Percentiles rank a stretch among this genome's conserved stretches.
These are phyloP conservation scores for Pleurotus ostreatus DNA, from an alignment of 768 basidiomycete genomes.

Conservation along the genomic window DNA sequence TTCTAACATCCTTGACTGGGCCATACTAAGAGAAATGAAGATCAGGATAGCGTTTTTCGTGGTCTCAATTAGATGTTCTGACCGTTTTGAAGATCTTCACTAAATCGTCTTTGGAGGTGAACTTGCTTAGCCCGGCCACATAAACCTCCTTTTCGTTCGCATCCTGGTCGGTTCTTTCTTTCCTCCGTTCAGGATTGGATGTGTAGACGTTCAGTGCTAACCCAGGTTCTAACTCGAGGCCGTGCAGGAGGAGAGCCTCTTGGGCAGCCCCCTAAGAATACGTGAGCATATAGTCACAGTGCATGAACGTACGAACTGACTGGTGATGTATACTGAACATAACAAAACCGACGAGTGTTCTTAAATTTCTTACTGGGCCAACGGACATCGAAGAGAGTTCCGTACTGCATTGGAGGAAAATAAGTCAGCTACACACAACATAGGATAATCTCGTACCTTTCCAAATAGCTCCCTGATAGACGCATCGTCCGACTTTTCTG, in stretches of 20 bases:
- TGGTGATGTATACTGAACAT: slow-evolving; percentile 85
- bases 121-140: slow-evolving; percentile 80
- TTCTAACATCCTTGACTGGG: slow-evolving; percentile 71
- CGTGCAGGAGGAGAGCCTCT: slow-evolving; percentile 76
- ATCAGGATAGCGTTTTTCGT: background rate
- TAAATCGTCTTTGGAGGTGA: slow-evolving; percentile 73
- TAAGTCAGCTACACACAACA: background rate
- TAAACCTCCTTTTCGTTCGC: slow-evolving; percentile 85
- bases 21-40: slow-evolving; percentile 58
- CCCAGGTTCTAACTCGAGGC: slow-evolving; percentile 67
- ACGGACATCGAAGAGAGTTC: slow-evolving; percentile 87
- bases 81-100: slow-evolving; percentile 76
- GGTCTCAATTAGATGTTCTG: slow-evolving; percentile 18
- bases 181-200: slow-evolving; percentile 87
- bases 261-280: slow-evolving; percentile 58
- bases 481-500: slow-evolving; percentile 76
- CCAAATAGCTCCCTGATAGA: slow-evolving; percentile 74
- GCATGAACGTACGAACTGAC: slow-evolving; percentile 39
- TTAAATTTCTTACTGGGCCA: slow-evolving; percentile 99
- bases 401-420: slow-evolving; percentile 55
- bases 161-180: slow-evolving; percentile 85
- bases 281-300: background rate
- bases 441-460: slow-evolving; percentile 45
- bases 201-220: slow-evolving; percentile 72
- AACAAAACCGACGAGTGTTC: slow-evolving; percentile 86